These are phyloP conservation scores for Vachellia collinsii DNA, from an alignment of 306 rosid species.

Conservation along the genomic window DNA sequence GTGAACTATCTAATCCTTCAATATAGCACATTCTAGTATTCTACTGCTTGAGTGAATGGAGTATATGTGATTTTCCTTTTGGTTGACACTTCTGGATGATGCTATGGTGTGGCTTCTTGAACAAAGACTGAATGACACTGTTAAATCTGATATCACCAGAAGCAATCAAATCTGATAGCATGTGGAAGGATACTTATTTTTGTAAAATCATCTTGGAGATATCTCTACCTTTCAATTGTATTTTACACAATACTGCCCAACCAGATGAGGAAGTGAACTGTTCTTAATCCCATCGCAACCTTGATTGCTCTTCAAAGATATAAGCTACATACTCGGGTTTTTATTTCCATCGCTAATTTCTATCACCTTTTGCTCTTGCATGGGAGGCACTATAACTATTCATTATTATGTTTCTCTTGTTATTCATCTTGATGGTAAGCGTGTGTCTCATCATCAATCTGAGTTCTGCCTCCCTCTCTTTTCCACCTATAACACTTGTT, in stretches of 20 bases:
- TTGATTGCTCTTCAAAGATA: constrained; percentile 52
- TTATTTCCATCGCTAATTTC: constrained; percentile 59
- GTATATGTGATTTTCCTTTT: constrained; percentile 49
- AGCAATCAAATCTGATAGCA: constrained; percentile 47
- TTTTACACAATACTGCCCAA: constrained; percentile 52
- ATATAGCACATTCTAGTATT: constrained; percentile 44
- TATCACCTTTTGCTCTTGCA: constrained; percentile 57
- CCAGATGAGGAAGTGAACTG: constrained; percentile 54
- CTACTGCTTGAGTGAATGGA: constrained; percentile 40
- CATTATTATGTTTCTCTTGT: constrained; percentile 79
- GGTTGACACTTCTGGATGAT: constrained; percentile 49
- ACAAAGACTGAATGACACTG: constrained; percentile 41
- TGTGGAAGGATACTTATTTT: constrained; percentile 45
- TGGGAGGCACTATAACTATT: constrained; percentile 71
- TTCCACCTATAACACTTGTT: constrained; percentile 22
- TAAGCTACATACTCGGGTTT: constrained; percentile 60
- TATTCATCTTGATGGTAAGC: constrained; percentile 79
- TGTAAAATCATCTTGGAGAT: constrained; percentile 51
- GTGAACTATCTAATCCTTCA: constrained; percentile 39
- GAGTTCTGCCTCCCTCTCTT: constrained; percentile 18
- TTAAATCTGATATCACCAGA: constrained; percentile 48
- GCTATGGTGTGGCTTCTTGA: constrained; percentile 43
- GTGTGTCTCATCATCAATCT: constrained; percentile 45
- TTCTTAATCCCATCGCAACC: constrained; percentile 55
- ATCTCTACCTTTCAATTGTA: constrained; percentile 52